phyloP scores from a whole-genome alignment of 306 rosid genomes.

The Abrus pulchellus region DNA sequence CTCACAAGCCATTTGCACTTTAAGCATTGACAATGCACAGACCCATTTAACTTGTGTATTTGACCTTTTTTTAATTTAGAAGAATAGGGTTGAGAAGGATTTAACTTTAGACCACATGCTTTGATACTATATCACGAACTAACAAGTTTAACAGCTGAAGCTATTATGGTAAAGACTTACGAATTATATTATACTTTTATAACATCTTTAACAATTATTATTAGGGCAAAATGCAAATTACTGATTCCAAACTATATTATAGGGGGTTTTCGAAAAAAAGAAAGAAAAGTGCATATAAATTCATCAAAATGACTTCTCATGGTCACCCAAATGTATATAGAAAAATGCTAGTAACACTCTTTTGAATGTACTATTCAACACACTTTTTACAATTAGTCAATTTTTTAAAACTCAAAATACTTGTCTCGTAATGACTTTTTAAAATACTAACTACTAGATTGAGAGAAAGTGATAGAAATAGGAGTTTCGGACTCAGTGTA shows the following conservation, averaged over 20 bases:
- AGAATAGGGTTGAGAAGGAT: not conserved
- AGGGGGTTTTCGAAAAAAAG: not conserved
- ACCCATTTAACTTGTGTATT: not conserved
- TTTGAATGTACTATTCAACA: too few relatives aligned
- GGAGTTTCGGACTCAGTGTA: too few relatives aligned
- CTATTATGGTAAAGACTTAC: not conserved
- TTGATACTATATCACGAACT: not conserved
- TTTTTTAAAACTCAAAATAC: too few relatives aligned
- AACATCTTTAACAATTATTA: not conserved
- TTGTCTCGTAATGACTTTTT: too few relatives aligned
- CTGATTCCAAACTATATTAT: not conserved
- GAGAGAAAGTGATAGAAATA: too few relatives aligned
- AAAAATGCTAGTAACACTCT: too few relatives aligned
- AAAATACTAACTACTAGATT: too few relatives aligned
- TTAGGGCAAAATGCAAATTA: conserved; percentile 2
- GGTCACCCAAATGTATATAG: not conserved
- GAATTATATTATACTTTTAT: not conserved
- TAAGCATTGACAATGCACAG: not conserved
- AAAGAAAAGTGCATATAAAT: not conserved
- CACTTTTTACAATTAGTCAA: too few relatives aligned
- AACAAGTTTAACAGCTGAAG: not conserved
- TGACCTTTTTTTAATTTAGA: not conserved
- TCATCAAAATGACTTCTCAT: not conserved
- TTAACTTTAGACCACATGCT: not conserved
- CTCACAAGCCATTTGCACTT: not conserved